Base-by-base conservation (phyloP, 2,329 filamentous ascomycete species). In the Aspergillaceae sp. region DNA sequence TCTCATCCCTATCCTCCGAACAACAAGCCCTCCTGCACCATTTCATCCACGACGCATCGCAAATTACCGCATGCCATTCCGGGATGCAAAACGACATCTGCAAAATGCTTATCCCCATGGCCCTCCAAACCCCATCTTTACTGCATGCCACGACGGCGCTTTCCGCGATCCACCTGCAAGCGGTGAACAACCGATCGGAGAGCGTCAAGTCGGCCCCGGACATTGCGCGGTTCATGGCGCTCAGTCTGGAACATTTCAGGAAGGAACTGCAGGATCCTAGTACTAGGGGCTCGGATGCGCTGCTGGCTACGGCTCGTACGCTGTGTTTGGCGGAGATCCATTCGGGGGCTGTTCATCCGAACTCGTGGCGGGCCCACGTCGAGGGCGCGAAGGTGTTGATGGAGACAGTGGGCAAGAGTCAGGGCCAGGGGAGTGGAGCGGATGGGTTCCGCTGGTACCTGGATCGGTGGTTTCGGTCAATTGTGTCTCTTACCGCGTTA, bases 31-130 rank as follows among this genome's bases (percentile, higher is more conserved):
- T 70, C 7, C 53, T 70, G n/a, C 63, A 67, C 41, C 67, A 70
- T 50, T 70, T 68, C 48, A 63, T 68, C 41, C 61, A 59, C 28
- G 65, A 69, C 58, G 67, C 67, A 7, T 70, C 67, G 3, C 61
- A 64, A 44, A 64, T 69, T 35, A 70, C 67, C 1, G 65, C 67
- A 5, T 68, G 66, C 29, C 66, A 69, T 48, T 56, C 60, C 1
- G 60, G 64, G 35, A 67, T 70, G 61, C 68, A 69, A 40, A 58
- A 59, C 36, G 64, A 70, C 43, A 67, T 71, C 42, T 71, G 68
- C 51, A 58, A 61, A 19, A 64, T 69, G 61, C 60, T 71, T 9
- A 56, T 72, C n/a, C 68, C 69, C 2, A 70, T 71, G 67, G 68
- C 66, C 26, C 55, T 70, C 1, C 64, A 69, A 43, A 70, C 62